Percentiles rank a stretch among this genome's conserved stretches.
Evolutionary conservation across 306 rosid species (phyloP).

Genomic region (Senna tora): DNA sequence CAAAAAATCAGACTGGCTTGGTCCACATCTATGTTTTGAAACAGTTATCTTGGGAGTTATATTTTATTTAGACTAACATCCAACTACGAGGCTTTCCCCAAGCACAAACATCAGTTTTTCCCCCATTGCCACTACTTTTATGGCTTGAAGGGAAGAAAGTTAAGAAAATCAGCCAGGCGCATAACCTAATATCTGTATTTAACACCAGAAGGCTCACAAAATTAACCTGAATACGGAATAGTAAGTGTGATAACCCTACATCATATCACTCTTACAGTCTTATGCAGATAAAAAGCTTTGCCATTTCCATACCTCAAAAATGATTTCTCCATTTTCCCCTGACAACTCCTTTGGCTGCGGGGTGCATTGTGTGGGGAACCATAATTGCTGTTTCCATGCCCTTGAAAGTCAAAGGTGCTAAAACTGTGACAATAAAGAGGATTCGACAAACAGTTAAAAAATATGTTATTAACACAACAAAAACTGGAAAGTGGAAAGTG

Average conservation of each 20-base stretch:
- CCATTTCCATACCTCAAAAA: slow-evolving; percentile 69
- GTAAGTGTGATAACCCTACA: neutral
- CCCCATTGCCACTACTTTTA: neutral
- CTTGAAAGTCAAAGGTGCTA: slow-evolving; percentile 77
- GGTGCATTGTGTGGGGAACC: slow-evolving; percentile 72
- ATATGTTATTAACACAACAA: neutral
- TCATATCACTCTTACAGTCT: neutral
- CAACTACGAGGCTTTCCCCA: neutral
- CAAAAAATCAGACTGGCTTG: neutral
- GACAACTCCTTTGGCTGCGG: slow-evolving; percentile 73
- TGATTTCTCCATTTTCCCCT: slow-evolving; percentile 98
- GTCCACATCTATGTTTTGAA: slow-evolving; percentile 12
- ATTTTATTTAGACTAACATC: neutral
- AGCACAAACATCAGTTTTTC: neutral
- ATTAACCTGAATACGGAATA: neutral
- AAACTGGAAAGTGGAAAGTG: neutral
- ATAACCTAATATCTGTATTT: neutral
- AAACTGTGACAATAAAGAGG: slow-evolving; percentile 56
- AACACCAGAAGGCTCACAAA: neutral
- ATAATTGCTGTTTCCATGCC: slow-evolving; percentile 78
- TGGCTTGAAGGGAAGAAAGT: neutral
- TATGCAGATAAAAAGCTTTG: neutral
- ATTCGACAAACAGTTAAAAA: slow-evolving; percentile 20
- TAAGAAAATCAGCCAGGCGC: neutral
- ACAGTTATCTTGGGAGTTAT: neutral